Evolutionary conservation across 805 yeast genomes (phyloP).

Genomic region (Priceomyces haplophilus): DNA sequence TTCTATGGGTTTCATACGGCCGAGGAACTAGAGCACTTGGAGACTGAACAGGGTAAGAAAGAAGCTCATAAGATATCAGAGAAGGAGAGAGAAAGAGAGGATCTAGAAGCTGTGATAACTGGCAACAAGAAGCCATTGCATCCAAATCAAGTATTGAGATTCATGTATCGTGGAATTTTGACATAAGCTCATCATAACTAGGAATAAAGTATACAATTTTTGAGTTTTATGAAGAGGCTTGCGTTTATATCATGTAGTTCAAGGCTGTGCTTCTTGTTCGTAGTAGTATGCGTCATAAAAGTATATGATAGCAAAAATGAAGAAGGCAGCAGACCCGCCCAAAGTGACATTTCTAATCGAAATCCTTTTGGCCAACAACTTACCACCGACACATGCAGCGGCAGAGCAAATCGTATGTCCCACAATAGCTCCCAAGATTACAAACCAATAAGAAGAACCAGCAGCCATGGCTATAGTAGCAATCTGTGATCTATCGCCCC

Average conservation of each 20-base stretch:
- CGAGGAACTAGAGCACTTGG: constrained; percentile 38
- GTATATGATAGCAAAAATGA: constrained; percentile 77
- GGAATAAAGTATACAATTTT: not conserved
- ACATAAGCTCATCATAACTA: constrained; percentile 4
- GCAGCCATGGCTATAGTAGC: constrained; percentile 99
- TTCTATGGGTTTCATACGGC: constrained; percentile 61
- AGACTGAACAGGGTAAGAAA: constrained; percentile 31
- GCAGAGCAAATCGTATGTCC: constrained; percentile 90
- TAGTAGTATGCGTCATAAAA: constrained; percentile 58
- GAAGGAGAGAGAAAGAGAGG: constrained; percentile 21
- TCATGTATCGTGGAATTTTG: constrained; percentile 37
- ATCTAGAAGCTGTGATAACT: constrained; percentile 23
- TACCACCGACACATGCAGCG: constrained; percentile 93
- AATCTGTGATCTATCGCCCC: constrained; percentile 98
- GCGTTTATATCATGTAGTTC: no score
- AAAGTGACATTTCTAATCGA: constrained; percentile 89
- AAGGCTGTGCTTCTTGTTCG: not conserved
- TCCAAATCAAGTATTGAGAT: constrained; percentile 36
- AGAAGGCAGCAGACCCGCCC: constrained; percentile 86
- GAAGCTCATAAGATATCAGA: constrained; percentile 23
- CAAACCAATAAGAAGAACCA: constrained; percentile 86
- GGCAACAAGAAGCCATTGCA: constrained; percentile 26
- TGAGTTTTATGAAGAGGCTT: no score
- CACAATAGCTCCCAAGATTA: constrained; percentile 80
- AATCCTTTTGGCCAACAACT: constrained; percentile 80